Evolutionary conservation across 139 green algal species (phyloP).

Genomic region (Choricystis sp.): DNA sequence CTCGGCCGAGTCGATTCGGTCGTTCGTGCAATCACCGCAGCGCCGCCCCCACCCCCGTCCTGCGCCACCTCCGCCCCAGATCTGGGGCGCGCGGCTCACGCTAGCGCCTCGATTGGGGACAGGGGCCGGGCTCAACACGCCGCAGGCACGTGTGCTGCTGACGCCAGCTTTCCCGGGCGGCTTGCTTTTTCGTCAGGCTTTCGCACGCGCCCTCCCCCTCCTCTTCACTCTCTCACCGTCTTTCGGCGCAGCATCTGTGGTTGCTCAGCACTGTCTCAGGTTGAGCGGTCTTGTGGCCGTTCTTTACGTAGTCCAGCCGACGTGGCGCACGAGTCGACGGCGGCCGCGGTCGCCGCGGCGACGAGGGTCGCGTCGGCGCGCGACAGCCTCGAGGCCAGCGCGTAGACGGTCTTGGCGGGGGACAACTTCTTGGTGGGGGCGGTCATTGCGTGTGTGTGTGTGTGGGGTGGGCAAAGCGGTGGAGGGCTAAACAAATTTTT

Average conservation of each 20-base stretch:
- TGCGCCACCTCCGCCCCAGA: too few species aligned
- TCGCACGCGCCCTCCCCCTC: background rate
- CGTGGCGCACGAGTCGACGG: too few species aligned
- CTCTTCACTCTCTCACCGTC: conserved; percentile 11
- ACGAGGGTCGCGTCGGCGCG: too few species aligned
- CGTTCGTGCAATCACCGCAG: background rate
- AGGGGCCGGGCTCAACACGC: too few species aligned
- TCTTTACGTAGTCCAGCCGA: background rate
- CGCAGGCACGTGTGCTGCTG: too few species aligned
- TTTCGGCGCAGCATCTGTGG: conserved; percentile 29
- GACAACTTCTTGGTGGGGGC: background rate
- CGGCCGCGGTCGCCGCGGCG: background rate
- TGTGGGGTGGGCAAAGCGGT: too few species aligned
- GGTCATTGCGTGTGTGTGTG: too few species aligned
- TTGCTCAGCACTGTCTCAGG: conserved; percentile 6
- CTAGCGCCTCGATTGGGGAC: too few species aligned
- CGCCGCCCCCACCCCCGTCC: background rate
- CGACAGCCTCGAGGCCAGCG: background rate
- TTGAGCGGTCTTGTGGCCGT: background rate
- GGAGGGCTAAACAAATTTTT: background rate
- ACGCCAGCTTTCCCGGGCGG: too few species aligned
- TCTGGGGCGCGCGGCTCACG: too few species aligned
- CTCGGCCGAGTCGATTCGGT: too few species aligned
- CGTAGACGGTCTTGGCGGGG: background rate
- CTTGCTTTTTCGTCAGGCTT: too few species aligned